Evolutionary conservation across 352 stramenopile species (phyloP).

Genomic region (Aphanomyces stellatus): DNA sequence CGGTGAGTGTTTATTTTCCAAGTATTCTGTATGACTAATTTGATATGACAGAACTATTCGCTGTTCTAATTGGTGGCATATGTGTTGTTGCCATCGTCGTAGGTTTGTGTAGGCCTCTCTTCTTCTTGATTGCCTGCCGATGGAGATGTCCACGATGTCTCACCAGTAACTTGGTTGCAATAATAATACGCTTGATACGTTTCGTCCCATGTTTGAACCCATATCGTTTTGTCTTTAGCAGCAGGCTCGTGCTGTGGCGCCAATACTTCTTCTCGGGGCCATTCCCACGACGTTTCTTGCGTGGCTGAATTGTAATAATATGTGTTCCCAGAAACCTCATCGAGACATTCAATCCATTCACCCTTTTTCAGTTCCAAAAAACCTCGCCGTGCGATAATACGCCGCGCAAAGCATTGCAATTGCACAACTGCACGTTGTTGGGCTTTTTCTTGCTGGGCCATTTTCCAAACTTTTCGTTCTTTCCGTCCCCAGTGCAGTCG

Average conservation of each 20-base stretch:
- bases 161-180: too few relatives aligned
- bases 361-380: background rate
- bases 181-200: background rate
- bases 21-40: background rate
- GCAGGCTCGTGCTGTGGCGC: background rate
- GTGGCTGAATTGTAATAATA: slow-evolving; percentile 65
- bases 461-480: background rate
- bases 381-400: background rate
- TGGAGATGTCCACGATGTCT: too few relatives aligned
- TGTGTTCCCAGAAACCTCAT: slow-evolving; percentile 48
- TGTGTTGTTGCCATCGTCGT: too few relatives aligned
- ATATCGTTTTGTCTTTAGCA: background rate
- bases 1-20: background rate
- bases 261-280: slow-evolving; percentile 21
- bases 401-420: slow-evolving; percentile 14
- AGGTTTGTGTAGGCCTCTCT: too few relatives aligned
- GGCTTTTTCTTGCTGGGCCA: background rate
- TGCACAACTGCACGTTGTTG: background rate
- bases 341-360: slow-evolving; percentile 59
- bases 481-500: slow-evolving; percentile 1
- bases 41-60: background rate
- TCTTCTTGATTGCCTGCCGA: too few relatives aligned
- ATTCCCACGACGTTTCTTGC: slow-evolving; percentile 44
- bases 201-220: background rate
- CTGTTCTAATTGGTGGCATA: too few relatives aligned